Base-by-base conservation (phyloP, 2,329 filamentous ascomycete species). In the Phialophora macrospora region DNA sequence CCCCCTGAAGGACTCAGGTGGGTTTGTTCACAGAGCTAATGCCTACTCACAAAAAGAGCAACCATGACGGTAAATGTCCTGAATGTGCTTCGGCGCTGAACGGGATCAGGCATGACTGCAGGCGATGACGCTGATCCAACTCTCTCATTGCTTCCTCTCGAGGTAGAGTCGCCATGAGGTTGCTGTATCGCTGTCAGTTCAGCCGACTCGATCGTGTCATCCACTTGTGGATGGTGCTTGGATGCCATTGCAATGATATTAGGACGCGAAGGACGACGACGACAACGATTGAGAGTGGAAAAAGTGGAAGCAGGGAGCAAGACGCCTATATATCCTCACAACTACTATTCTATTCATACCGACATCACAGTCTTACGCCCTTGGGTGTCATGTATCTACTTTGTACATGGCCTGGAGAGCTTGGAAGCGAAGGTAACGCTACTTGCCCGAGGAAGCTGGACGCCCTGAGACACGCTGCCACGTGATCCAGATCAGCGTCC, bases 51-150 rank as follows among this genome's bases (percentile, higher is more conserved):
- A 56, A 72, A 70, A 38, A 75, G 72, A 14, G 72, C 73, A 59
- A 70, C 48, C 73, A 75, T 75, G 26, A 74, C 73, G 20, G 72
- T 69, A 6, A 71, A 54, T 20, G 73, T 68, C 49, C 70, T 70
- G 22, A 75, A n/a, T 32, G 63, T 72, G 54, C 71, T 71, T 44
- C 72, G 71, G 61, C 22, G 62, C 17, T 58, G 52, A 17, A 24
- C 26, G 22, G 54, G 38, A 28, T 30, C 51, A 30, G 52, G 8
- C 20, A 26, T 17, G 48, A 51, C 48, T 12, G 34, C 24, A 30
- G 56, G 41, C 12, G 56, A 22, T 14, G 14, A 48, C 24, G 12
- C 38, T 12, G 17, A n/a, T 9, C 7, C 26, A 9, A 20, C 28
- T 14, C n/a, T 17, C n/a, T 57, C 55, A 17, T 17, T 8, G 9